A percentile compares a stretch with the other conserved stretches of the same genome.
Conservation (phyloP, 2,329 filamentous ascomycete species). For the Phialophora verrucosa region DNA sequence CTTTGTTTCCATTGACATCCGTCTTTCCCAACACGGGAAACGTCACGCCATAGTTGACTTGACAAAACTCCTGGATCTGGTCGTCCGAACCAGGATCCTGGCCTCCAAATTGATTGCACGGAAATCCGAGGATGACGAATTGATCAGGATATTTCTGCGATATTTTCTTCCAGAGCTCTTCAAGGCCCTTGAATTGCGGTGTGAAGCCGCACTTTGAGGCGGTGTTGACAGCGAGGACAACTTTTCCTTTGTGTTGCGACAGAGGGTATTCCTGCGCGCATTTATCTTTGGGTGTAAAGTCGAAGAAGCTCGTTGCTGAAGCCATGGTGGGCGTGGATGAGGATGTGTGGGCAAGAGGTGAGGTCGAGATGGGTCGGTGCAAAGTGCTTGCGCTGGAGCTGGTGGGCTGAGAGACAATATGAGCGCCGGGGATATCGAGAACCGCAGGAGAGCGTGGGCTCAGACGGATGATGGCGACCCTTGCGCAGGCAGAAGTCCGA, state of each 20-base stretch:
- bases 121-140: slow-evolving; percentile 91
- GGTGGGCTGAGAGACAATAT: not conserved
- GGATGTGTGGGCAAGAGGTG: not conserved
- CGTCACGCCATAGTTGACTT: slow-evolving; percentile 89
- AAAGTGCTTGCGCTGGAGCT: not conserved
- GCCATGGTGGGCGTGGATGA: slow-evolving; percentile 58
- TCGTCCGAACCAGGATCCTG: slow-evolving; percentile 88
- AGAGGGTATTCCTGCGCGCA: slow-evolving; percentile 75
- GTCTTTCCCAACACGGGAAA: slow-evolving; percentile 93
- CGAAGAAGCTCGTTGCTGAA: slow-evolving; percentile 75
- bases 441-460: not conserved
- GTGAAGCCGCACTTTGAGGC: slow-evolving; percentile 99
- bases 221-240: slow-evolving; percentile 95
- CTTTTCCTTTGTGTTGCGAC: slow-evolving; percentile 80
- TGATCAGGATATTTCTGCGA: slow-evolving; percentile 72
- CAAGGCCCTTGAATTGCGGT: slow-evolving; percentile 88
- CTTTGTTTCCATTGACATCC: slow-evolving; percentile 86
- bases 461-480: not conserved
- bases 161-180: slow-evolving; percentile 84
- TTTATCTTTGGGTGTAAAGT: slow-evolving; percentile 83
- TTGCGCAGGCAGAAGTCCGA: slow-evolving; percentile 2
- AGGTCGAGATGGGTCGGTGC: not conserved
- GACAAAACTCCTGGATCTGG: slow-evolving; percentile 83
- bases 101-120: slow-evolving; percentile 94
- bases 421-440: not conserved